Percentiles rank a stretch among this genome's conserved stretches.
Evolutionary conservation across 495 filamentous ascomycete genomes (phyloP).

Genomic region (Parathielavia hyrcaniae): DNA sequence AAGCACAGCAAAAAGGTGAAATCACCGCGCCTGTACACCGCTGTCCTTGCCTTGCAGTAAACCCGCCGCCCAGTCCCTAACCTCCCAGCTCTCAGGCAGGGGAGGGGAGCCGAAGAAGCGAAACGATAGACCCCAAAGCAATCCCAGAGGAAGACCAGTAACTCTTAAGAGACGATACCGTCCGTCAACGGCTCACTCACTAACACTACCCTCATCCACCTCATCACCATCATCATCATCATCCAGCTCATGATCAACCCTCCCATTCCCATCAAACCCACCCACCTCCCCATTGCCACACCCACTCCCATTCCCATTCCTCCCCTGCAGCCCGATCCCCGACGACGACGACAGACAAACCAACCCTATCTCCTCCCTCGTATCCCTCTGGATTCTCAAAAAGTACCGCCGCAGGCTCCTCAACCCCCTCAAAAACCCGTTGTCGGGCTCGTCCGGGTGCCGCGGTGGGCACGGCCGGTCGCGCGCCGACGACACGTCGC

Average conservation of each 20-base stretch:
- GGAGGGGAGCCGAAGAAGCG: background rate
- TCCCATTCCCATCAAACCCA: slow-evolving; percentile 19
- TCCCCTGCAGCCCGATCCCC: background rate
- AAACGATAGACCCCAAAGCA: background rate
- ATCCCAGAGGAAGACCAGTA: background rate
- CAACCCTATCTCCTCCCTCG: slow-evolving; percentile 51
- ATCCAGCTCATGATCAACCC: slow-evolving; percentile 27
- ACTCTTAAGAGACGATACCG: no score
- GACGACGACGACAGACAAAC: background rate
- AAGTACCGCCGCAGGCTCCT: slow-evolving; percentile 78
- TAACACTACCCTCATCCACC: slow-evolving; percentile 35
- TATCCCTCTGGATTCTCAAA: slow-evolving; percentile 76
- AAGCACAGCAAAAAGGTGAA: background rate
- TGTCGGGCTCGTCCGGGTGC: slow-evolving; percentile 72
- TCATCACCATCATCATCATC: slow-evolving; percentile 18
- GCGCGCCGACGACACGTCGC: slow-evolving; percentile 54
- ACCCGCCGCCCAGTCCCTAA: background rate
- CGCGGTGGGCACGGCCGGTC: slow-evolving; percentile 72
- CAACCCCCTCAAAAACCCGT: slow-evolving; percentile 83
- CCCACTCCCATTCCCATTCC: slow-evolving; percentile 11
- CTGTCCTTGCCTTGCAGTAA: background rate
- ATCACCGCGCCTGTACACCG: background rate
- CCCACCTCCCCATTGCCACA: background rate
- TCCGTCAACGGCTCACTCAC: slow-evolving; percentile 30
- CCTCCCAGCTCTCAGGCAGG: background rate